Evolutionary conservation across 495 filamentous ascomycete genomes (phyloP).

Genomic region (Sphaerosporella brunnea): DNA sequence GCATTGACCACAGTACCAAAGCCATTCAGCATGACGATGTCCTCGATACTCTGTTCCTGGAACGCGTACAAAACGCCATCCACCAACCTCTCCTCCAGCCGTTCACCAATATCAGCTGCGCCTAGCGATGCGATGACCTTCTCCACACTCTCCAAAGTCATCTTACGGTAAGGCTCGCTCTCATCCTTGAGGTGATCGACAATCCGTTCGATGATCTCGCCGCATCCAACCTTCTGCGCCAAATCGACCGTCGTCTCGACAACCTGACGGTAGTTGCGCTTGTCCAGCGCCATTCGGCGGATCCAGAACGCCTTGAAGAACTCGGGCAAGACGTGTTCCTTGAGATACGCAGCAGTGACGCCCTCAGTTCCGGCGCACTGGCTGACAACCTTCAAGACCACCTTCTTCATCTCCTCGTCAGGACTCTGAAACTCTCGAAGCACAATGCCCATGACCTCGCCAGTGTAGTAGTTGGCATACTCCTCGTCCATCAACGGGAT

Average conservation of each 20-base stretch:
- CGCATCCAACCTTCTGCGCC: conserved; percentile 87
- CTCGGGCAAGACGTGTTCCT: conserved; percentile 81
- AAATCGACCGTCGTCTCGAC: conserved; percentile 97
- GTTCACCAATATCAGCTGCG: conserved; percentile 81
- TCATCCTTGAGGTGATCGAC: conserved; percentile 96
- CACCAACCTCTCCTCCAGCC: conserved; percentile 79
- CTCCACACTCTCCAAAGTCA: conserved; percentile 95
- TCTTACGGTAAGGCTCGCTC: conserved; percentile 94
- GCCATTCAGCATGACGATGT: conserved; percentile 92
- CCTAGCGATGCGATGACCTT: conserved; percentile 86
- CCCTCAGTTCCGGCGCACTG: conserved; percentile 89
- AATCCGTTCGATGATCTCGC: conserved; percentile 83
- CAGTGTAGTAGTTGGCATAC: conserved; percentile 97
- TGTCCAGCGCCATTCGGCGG: conserved; percentile 85
- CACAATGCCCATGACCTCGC: conserved; percentile 96
- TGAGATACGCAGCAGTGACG: conserved; percentile 85
- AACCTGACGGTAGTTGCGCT: conserved; percentile 90
- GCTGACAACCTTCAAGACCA: conserved; percentile 92
- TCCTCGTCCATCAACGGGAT: conserved; percentile 99
- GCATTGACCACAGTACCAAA: conserved; percentile 97
- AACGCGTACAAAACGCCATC: conserved; percentile 95
- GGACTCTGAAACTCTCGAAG: conserved; percentile 89
- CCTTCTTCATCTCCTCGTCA: conserved; percentile 99
- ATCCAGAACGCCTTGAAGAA: conserved; percentile 99
- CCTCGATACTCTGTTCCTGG: conserved; percentile 96